These are phyloP conservation scores for Fagus crenata DNA, from an alignment of 306 rosid species.

Conservation along the genomic window DNA sequence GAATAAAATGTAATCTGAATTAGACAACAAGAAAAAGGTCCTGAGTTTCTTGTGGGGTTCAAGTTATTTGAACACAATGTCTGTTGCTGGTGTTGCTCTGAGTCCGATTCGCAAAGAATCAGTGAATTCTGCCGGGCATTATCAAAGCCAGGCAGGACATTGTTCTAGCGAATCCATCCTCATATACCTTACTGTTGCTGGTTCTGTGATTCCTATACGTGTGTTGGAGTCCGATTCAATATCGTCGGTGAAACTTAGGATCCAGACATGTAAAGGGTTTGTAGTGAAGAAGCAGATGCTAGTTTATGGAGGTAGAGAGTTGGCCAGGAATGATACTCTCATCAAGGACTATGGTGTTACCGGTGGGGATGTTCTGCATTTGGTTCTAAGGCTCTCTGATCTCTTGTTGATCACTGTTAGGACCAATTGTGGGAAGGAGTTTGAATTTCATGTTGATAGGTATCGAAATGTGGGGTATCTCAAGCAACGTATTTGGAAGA, in stretches of 20 bases:
- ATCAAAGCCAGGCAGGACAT: constrained; percentile 27
- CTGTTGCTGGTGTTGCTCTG: constrained; percentile 53
- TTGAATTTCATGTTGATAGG: constrained; percentile 56
- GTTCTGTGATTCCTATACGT: constrained; percentile 57
- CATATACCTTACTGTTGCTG: constrained; percentile 48
- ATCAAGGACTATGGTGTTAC: constrained; percentile 64
- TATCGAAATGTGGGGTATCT: constrained; percentile 55
- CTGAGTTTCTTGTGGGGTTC: constrained; percentile 18
- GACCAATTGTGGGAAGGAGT: constrained; percentile 53
- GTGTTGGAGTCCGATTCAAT: constrained; percentile 71
- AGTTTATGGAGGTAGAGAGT: constrained; percentile 61
- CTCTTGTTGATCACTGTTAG: constrained; percentile 57
- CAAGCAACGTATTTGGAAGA: constrained; percentile 52
- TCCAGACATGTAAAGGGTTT: constrained; percentile 60
- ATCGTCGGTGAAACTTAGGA: constrained; percentile 64
- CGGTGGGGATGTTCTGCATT: constrained; percentile 55
- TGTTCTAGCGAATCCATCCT: constrained; percentile 47
- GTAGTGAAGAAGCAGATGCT: constrained; percentile 55
- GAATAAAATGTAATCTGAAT: neutral
- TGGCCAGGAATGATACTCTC: constrained; percentile 49
- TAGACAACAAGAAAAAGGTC: constrained; percentile 6
- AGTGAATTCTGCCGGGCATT: constrained; percentile 32
- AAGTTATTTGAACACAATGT: constrained; percentile 45
- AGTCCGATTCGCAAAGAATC: constrained; percentile 52
- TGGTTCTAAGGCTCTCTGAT: constrained; percentile 70